phyloP scores from a whole-genome alignment of 148 eudicot species.

The Cornus suecica region DNA sequence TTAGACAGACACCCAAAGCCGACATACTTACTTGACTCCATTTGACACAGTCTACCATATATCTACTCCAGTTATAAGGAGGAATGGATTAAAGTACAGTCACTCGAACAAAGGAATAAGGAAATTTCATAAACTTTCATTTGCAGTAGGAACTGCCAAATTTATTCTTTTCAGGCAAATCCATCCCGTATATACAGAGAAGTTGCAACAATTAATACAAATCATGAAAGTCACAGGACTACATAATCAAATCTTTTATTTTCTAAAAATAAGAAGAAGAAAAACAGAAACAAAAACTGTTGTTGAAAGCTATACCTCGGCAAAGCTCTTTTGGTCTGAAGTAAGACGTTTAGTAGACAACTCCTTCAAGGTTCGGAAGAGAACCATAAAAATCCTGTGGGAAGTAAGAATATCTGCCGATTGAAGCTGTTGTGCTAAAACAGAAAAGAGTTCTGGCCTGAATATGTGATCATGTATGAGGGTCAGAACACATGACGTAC shows the following conservation, averaged over 20 bases:
- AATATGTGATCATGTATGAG: conserved; percentile 21
- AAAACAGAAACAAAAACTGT: conserved; percentile 8
- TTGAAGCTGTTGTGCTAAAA: conserved; percentile 88
- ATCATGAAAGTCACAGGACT: neutral
- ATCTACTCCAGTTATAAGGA: no score
- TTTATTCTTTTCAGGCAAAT: neutral
- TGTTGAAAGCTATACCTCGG: conserved; percentile 55
- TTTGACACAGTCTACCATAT: neutral
- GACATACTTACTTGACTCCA: neutral
- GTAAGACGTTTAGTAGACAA: conserved; percentile 87
- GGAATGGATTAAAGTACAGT: no score
- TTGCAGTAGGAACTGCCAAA: neutral
- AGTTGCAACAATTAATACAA: neutral
- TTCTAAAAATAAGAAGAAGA: conserved; percentile 4
- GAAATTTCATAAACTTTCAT: neutral
- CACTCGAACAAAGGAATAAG: neutral
- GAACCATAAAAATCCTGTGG: conserved; percentile 89
- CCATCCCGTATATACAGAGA: neutral
- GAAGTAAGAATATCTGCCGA: conserved; percentile 79
- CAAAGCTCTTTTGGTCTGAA: conserved; percentile 79
- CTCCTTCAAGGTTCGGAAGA: conserved; percentile 87
- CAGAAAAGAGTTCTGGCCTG: conserved; percentile 86
- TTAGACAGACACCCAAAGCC: neutral
- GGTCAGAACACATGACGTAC: conserved; percentile 8
- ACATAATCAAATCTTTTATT: neutral